Evolutionary conservation across 345 rosid species (phyloP).

Genomic region (Mallotus nudiflorus): DNA sequence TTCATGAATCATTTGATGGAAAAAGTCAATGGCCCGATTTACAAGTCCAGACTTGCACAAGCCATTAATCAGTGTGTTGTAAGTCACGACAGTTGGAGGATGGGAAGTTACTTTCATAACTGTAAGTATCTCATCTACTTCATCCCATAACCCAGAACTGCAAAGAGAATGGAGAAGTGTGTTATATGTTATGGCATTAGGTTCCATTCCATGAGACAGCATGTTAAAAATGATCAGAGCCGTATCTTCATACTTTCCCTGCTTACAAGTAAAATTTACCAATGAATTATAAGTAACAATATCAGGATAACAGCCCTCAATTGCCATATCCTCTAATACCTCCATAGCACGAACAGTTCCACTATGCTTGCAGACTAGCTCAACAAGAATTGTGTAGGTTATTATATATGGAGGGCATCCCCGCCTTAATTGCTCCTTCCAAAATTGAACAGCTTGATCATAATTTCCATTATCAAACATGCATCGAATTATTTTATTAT

Average conservation of each 20-base stretch:
- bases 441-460: constrained; percentile 65
- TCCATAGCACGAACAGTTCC: constrained; percentile 68
- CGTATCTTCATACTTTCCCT: constrained; percentile 56
- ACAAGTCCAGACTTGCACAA: constrained; percentile 68
- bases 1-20: constrained; percentile 53
- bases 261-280: constrained; percentile 59
- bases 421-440: constrained; percentile 62
- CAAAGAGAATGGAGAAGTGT: constrained; percentile 72
- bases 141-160: constrained; percentile 63
- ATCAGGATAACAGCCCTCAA: constrained; percentile 80
- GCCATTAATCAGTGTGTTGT: constrained; percentile 78
- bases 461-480: constrained; percentile 56
- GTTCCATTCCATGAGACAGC: constrained; percentile 60
- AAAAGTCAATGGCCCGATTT: constrained; percentile 66
- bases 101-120: constrained; percentile 56
- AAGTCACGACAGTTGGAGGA: constrained; percentile 64
- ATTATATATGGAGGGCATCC: constrained; percentile 79
- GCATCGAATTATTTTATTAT: constrained; percentile 65
- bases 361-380: constrained; percentile 72
- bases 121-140: constrained; percentile 61
- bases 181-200: constrained; percentile 67
- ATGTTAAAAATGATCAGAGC: constrained; percentile 53
- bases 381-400: constrained; percentile 64
- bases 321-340: constrained; percentile 72
- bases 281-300: constrained; percentile 70